Percentiles rank a stretch among this genome's conserved stretches.
Conservation (phyloP, 2,329 filamentous ascomycete genomes). For the Coleophoma cylindrospora region DNA sequence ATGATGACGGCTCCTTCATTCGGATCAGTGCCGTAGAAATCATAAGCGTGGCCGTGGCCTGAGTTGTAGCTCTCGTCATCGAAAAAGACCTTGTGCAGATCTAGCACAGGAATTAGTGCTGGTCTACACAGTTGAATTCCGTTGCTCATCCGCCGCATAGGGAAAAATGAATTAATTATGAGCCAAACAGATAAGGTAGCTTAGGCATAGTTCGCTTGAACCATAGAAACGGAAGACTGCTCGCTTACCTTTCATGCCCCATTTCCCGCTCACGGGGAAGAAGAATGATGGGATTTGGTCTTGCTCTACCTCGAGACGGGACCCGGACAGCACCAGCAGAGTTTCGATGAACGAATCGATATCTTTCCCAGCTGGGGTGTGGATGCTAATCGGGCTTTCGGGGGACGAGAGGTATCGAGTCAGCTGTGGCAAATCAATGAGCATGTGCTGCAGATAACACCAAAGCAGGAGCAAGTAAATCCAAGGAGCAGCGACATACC, state of each 20-base stretch:
- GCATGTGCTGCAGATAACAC: slow-evolving; percentile 6
- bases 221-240: neutral
- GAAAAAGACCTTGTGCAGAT: slow-evolving; percentile 52
- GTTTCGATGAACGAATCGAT: slow-evolving; percentile 52
- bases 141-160: too few relatives aligned
- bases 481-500: slow-evolving; percentile 22
- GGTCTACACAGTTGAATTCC: too few relatives aligned
- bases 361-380: slow-evolving; percentile 36
- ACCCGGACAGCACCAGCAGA: slow-evolving; percentile 46
- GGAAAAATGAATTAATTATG: neutral
- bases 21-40: slow-evolving; percentile 46
- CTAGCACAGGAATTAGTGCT: slow-evolving; percentile 26
- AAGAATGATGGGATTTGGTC: slow-evolving; percentile 50
- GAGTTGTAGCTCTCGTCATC: slow-evolving; percentile 50
- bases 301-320: slow-evolving; percentile 42
- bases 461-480: neutral
- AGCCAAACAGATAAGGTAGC: neutral
- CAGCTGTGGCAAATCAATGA: too few relatives aligned
- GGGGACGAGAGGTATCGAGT: too few relatives aligned
- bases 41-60: slow-evolving; percentile 52
- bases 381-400: slow-evolving; percentile 26
- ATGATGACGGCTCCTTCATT: slow-evolving; percentile 42
- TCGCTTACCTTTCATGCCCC: slow-evolving; percentile 44
- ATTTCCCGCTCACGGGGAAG: slow-evolving; percentile 49
- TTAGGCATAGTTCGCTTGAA: neutral